Evolutionary conservation across 2,329 filamentous ascomycete genomes (phyloP).

Genomic region (Penicillium expansum): DNA sequence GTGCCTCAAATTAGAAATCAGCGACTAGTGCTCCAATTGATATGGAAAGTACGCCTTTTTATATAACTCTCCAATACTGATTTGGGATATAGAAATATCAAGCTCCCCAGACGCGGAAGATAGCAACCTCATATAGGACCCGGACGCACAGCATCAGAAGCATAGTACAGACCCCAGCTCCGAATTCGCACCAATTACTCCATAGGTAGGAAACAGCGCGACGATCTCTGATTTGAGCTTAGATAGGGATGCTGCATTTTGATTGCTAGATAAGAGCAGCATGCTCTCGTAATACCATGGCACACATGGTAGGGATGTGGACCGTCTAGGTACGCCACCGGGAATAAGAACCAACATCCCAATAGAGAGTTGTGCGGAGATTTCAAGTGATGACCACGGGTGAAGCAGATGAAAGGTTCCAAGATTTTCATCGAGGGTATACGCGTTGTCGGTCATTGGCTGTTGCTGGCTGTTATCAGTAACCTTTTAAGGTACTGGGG

Average conservation of each 20-base stretch:
- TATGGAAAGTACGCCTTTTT: neutral
- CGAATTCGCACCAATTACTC: constrained; percentile 21
- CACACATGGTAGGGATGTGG: neutral
- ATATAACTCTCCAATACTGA: neutral
- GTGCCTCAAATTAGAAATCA: neutral
- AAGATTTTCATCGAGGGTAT: neutral
- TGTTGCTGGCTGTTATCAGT: constrained; percentile 7
- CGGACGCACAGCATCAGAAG: neutral
- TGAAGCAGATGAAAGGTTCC: neutral
- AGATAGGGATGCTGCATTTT: constrained; percentile 18
- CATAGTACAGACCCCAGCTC: constrained; percentile 12
- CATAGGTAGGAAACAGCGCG: neutral
- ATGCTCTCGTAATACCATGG: constrained; percentile 19
- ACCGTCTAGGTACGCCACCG: neutral
- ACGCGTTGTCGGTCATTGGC: neutral
- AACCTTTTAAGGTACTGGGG: neutral
- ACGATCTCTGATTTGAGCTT: constrained; percentile 13
- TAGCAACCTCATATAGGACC: constrained; percentile 1
- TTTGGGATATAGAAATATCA: neutral
- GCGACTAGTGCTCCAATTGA: neutral
- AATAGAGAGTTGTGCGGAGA: neutral
- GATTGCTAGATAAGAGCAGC: constrained; percentile 18
- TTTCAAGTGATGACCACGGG: neutral
- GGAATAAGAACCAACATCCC: neutral
- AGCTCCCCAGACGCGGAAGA: neutral